Percentiles rank a stretch among this genome's conserved stretches.
Conservation (phyloP, 23 red algal species). For the Gracilaria vermiculophylla region DNA sequence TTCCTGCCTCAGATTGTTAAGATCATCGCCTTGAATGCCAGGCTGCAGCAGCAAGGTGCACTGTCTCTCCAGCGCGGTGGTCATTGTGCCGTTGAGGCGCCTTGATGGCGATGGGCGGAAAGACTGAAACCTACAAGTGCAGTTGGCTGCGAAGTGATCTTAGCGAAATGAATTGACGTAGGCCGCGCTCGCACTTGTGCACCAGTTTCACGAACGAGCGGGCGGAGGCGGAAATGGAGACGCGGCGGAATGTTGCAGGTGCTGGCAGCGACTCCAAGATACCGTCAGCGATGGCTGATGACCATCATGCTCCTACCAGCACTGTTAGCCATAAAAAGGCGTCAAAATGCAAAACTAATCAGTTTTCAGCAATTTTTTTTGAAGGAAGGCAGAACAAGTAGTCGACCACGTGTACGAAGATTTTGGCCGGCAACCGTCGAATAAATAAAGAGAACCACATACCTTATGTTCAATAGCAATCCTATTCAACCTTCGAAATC, state of each 20-base stretch:
- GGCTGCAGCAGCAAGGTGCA: conserved; percentile 93
- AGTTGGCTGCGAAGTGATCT: not conserved
- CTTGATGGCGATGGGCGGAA: not conserved
- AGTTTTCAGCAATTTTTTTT: too few relatives aligned
- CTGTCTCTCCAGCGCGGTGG: conserved; percentile 92
- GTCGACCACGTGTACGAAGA: too few relatives aligned
- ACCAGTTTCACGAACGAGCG: not conserved
- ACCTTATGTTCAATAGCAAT: too few relatives aligned
- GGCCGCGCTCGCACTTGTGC: not conserved
- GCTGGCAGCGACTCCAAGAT: not conserved
- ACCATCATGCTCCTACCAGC: not conserved
- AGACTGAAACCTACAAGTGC: not conserved
- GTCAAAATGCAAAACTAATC: too few relatives aligned
- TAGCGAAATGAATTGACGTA: not conserved
- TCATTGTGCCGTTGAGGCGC: conserved; percentile 42
- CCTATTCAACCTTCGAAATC: too few relatives aligned
- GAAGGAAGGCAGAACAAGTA: too few relatives aligned
- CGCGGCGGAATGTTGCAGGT: too few relatives aligned
- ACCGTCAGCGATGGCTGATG: conserved; percentile 9
- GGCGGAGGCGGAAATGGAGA: not conserved
- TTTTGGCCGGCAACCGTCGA: too few relatives aligned
- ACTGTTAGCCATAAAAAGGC: not conserved
- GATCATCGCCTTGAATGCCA: conserved; percentile 59
- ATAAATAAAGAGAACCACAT: too few relatives aligned
- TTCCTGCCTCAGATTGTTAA: conserved; percentile 67